A percentile compares a stretch with the other conserved stretches of the same genome.
These are phyloP conservation scores for Chrysochromulina tobinii DNA, from an alignment of 78 protist species.

Conservation along the genomic window DNA sequence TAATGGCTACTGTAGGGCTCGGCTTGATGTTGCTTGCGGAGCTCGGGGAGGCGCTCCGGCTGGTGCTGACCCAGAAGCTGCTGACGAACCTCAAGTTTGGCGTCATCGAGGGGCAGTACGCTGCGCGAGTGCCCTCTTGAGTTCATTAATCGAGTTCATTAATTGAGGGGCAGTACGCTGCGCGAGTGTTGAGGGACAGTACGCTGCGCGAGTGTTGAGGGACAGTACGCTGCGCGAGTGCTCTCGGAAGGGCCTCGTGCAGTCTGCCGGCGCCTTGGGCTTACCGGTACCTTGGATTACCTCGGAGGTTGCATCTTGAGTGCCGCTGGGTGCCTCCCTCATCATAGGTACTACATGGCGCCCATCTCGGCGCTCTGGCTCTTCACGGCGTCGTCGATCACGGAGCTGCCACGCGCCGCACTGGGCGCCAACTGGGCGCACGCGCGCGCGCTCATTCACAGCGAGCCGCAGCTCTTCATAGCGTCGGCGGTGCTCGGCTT, in stretches of 20 bases:
- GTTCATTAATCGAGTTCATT: too few species aligned
- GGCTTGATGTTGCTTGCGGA: conserved; percentile 13
- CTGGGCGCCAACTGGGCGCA: neutral
- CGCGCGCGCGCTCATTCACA: neutral
- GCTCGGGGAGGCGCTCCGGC: conserved; percentile 30
- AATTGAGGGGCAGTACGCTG: too few species aligned
- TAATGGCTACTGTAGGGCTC: too few species aligned
- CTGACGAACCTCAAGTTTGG: conserved; percentile 30
- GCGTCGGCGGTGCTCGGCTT: neutral
- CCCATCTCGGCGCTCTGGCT: conserved; percentile 29
- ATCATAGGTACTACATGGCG: conserved; percentile 9
- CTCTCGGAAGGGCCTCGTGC: too few species aligned
- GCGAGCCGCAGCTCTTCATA: neutral
- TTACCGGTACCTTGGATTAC: too few species aligned
- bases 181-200: too few species aligned
- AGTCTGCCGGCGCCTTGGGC: too few species aligned
- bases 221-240: too few species aligned
- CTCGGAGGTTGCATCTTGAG: too few species aligned
- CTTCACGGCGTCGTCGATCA: neutral
- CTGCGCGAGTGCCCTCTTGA: too few species aligned
- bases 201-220: too few species aligned
- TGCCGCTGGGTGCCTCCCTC: too few species aligned
- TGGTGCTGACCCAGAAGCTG: conserved; percentile 48
- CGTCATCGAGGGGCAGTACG: neutral
- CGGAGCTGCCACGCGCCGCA: conserved; percentile 33